Evolutionary conservation across 495 filamentous ascomycete species (phyloP).

Genomic region (Hypoxylon trugodes): DNA sequence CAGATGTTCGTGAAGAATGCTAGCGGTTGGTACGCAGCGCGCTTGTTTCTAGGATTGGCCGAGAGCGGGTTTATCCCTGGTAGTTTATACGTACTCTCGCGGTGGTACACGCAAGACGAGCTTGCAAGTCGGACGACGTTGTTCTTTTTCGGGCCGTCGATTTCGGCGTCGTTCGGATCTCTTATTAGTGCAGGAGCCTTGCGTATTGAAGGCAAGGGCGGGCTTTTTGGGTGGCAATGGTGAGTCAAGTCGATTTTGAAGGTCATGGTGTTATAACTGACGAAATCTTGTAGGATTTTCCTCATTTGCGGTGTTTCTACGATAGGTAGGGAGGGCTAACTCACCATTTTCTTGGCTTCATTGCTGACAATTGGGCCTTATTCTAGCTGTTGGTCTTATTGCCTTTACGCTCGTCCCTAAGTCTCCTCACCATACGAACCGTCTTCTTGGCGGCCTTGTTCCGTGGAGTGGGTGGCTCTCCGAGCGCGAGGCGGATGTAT

Average conservation of each 20-base stretch:
- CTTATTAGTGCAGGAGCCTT: conserved; percentile 24
- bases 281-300: conserved; percentile 13
- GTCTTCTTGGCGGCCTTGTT: conserved; percentile 22
- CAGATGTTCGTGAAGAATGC: conserved; percentile 26
- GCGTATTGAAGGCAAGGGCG: conserved; percentile 17
- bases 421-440: conserved; percentile 23
- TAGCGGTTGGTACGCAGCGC: conserved; percentile 31
- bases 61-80: conserved; percentile 30
- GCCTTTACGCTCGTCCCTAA: conserved; percentile 26
- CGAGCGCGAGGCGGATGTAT: conserved; percentile 27
- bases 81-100: conserved; percentile 26
- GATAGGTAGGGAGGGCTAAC: conserved; percentile 3
- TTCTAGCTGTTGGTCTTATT: conserved; percentile 19
- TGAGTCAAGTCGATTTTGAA: not conserved
- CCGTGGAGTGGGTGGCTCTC: conserved; percentile 30
- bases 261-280: not conserved
- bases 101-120: conserved; percentile 34
- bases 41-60: conserved; percentile 19
- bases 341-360: too few species aligned
- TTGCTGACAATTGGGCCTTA: not conserved
- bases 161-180: conserved; percentile 28
- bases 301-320: conserved; percentile 29
- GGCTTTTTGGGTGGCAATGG: conserved; percentile 30
- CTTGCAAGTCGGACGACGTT: conserved; percentile 29
- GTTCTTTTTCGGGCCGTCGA: conserved; percentile 24